Evolutionary conservation across 768 basidiomycete genomes (phyloP).

Genomic region (Leccinum longicurvipes): DNA sequence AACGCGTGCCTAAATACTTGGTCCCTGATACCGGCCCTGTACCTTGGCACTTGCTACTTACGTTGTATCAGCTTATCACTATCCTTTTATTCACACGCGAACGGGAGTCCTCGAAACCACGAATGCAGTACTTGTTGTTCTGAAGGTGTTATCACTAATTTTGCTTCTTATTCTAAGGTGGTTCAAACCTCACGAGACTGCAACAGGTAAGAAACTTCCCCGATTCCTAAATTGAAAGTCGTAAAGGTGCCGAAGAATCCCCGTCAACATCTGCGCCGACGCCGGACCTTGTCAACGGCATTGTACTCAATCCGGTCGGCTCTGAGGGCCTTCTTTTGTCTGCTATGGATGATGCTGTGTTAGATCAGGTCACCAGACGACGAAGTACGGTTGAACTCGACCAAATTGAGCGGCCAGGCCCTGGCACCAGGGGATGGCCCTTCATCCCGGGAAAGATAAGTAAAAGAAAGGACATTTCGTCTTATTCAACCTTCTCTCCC

Average conservation of each 20-base stretch:
- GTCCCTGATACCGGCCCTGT: background rate
- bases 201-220: background rate
- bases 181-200: background rate
- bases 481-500: background rate
- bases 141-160: background rate
- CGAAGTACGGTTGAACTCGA: background rate
- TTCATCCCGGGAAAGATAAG: slow-evolving; percentile 7
- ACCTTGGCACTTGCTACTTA: background rate
- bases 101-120: background rate
- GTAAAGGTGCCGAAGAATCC: background rate
- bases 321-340: background rate
- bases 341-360: background rate
- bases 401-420: background rate
- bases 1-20: background rate
- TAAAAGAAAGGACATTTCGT: background rate
- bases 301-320: background rate
- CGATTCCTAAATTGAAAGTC: background rate
- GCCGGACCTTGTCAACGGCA: background rate
- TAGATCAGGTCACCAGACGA: background rate
- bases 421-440: background rate
- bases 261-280: background rate
- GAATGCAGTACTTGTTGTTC: background rate
- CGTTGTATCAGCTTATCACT: no score
- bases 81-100: background rate
- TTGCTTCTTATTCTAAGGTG: background rate